phyloP scores from a whole-genome alignment of 805 yeast species.

The Yamadazyma endophytica region DNA sequence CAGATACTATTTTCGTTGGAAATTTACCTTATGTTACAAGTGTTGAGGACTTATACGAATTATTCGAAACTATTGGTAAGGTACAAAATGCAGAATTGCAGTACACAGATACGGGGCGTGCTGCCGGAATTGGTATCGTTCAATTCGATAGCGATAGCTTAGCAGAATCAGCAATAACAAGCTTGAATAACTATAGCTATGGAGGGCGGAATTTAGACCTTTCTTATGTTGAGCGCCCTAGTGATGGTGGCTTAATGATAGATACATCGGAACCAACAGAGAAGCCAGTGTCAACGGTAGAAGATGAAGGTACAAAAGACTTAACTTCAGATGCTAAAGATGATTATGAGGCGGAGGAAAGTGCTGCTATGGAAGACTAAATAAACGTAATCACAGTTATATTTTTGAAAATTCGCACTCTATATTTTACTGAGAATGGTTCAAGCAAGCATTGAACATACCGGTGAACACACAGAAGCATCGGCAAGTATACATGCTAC shows the following conservation, averaged over 20 bases:
- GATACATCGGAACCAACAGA: neutral
- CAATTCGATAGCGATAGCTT: slow-evolving; percentile 60
- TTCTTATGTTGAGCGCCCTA: slow-evolving; percentile 52
- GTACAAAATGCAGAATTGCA: slow-evolving; percentile 76
- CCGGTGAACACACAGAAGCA: no score
- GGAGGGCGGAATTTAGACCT: slow-evolving; percentile 75
- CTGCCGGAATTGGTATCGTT: slow-evolving; percentile 85
- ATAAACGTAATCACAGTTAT: no score
- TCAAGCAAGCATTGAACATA: neutral
- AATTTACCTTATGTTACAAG: slow-evolving; percentile 92
- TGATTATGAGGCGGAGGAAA: neutral
- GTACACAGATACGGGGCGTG: slow-evolving; percentile 47
- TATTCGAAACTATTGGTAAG: slow-evolving; percentile 79
- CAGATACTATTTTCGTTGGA: slow-evolving; percentile 52
- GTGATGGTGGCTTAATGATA: slow-evolving; percentile 1
- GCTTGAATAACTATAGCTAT: slow-evolving; percentile 74
- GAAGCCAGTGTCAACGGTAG: slow-evolving; percentile 1
- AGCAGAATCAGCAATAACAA: slow-evolving; percentile 72
- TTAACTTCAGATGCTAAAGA: neutral
- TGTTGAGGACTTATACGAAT: slow-evolving; percentile 74
- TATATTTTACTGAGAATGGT: neutral
- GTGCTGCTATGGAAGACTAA: no score
- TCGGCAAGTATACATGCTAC: neutral
- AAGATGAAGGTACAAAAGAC: slow-evolving; percentile 1
- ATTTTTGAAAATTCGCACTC: no score